phyloP scores from a whole-genome alignment of 2,329 filamentous ascomycete genomes.

The Huntiella omanensis region DNA sequence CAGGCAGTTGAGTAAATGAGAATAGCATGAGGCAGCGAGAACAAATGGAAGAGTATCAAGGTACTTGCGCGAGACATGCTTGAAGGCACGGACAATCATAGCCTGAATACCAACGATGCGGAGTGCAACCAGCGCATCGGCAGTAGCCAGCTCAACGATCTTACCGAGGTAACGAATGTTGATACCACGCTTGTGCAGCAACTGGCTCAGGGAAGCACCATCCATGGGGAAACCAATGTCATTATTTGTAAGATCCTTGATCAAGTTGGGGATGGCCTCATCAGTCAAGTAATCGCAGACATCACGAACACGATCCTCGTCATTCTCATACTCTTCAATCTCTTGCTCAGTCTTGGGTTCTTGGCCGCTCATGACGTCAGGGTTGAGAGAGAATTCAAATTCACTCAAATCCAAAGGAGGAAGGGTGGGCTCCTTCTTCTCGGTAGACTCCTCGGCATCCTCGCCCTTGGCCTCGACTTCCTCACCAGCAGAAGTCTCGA shows the following conservation, averaged over 20 bases:
- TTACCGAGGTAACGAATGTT: conserved; percentile 92
- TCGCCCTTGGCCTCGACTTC: conserved; percentile 13
- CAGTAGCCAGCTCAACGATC: conserved; percentile 46
- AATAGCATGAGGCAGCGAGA: conserved; percentile 59
- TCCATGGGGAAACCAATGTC: conserved; percentile 98
- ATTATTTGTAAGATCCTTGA: conserved; percentile 74
- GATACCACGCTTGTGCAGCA: conserved; percentile 92
- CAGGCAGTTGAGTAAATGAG: conserved; percentile 87
- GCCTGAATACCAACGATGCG: conserved; percentile 66
- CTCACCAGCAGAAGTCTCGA: conserved; percentile 21
- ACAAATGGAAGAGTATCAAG: conserved; percentile 62
- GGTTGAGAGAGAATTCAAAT: conserved; percentile 80
- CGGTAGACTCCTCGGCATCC: conserved; percentile 21
- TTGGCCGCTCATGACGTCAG: conserved; percentile 89
- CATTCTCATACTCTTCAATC: conserved; percentile 61
- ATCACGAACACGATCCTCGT: conserved; percentile 74
- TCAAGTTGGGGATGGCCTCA: conserved; percentile 63
- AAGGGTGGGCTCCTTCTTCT: not conserved
- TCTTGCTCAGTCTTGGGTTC: conserved; percentile 77
- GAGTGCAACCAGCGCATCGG: conserved; percentile 59
- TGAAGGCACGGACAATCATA: conserved; percentile 90
- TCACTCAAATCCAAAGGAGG: conserved; percentile 61
- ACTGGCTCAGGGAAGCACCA: conserved; percentile 69
- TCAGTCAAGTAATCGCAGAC: conserved; percentile 62
- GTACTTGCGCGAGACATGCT: conserved; percentile 69